Base-by-base conservation (phyloP, 2,329 filamentous ascomycete genomes). In the Microdochium nivale region DNA sequence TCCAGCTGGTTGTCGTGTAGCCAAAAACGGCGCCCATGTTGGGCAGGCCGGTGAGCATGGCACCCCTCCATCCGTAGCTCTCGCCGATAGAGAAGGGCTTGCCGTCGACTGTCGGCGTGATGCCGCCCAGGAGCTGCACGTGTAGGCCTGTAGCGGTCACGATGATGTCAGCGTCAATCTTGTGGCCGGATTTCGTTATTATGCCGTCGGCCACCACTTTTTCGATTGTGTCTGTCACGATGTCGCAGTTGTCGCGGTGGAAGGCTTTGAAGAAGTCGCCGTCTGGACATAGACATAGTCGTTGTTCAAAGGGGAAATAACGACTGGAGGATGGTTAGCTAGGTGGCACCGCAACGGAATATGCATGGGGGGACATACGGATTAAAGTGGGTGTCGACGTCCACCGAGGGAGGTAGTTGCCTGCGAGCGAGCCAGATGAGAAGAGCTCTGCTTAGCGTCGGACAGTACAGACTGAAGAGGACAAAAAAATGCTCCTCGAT, bases 291-390 rank as follows among this genome's bases (percentile, higher is more conserved):
- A 89, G 71, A 60, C 89, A 94, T 8, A 94, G 70, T 0, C 90
- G 80, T 65, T 95, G 88, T 51, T 90, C 78, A 75, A 87, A 85
- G 0, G 84, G 84, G 37, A 79, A 75, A 59, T 88, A 87, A 2
- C 63, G 65, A 0, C 40, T 44, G 21, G 3, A 21, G 16, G 7
- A 9, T 23, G 5, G 40, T 44, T 13, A 44, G 40, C 40, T 23
- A 21, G n/a, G 40, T 11, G 14, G 23, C 5, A 5, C 16, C 14
- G 7, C 14, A 23, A 5, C 3, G 5, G 13, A 19, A 19, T 8
- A 11, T 21, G 14, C 14, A 16, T 21, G 19, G 7, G 19, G 7
- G 16, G n/a, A 44, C 40, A 11, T 44, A 44, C 40, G 84, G 84
- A 7, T 76, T 78, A 65, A 88, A 88, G 63, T 88, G 80, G 1